Evolutionary conservation across 805 yeast species (phyloP), one percentile per base, ranked within the genome.

Genomic region (Monosporozyma unispora): DNA sequence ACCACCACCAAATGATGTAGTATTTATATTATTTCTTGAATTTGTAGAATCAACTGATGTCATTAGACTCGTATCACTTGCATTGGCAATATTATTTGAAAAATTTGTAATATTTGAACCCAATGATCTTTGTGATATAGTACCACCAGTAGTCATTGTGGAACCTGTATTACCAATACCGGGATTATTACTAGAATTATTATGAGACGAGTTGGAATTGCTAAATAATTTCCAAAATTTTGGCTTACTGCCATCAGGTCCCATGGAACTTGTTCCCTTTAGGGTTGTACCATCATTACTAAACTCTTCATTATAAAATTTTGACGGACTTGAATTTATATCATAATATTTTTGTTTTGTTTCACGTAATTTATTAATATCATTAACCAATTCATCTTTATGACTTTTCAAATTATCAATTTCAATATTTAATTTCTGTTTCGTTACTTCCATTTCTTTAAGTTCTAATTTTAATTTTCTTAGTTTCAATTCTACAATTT

Each of bases 321-420:
- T 35, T 37, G 29, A 39, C 25, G 41, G 35, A 41, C 38, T 48
- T 43, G 21, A 43, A 38, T 11, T 27, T 19, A 27, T 35, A 16
- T 35, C 39, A 35, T 18, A 18, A 16, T 16, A 16, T 35, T 25
- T 38, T n/a, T 41, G 25, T 43, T 39, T 51, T n/a, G 45, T 28
- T 3, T 18, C 40, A 40, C 49, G 56, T 40, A 77, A 56, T 3
- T 55, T 58, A 6, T 61, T 56, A 25, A 82, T 66, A 48, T 81
- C 87, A 16, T 56, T 52, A 44, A 65, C 67, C 47, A 87, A 64
- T 16, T 67, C 63, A 31, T 68, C 70, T 64, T 76, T 82, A 44
- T 75, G 74, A 0, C 57, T 52, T 28, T 67, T 72, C 53, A 88
- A 67, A 18, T 68, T 74, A 45, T 71, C 75, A 12, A 84, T 71